Percentiles rank a stretch among this genome's conserved stretches.
Conservation (phyloP, 805 yeast species). For the Saccharomycopsis capsularis region DNA sequence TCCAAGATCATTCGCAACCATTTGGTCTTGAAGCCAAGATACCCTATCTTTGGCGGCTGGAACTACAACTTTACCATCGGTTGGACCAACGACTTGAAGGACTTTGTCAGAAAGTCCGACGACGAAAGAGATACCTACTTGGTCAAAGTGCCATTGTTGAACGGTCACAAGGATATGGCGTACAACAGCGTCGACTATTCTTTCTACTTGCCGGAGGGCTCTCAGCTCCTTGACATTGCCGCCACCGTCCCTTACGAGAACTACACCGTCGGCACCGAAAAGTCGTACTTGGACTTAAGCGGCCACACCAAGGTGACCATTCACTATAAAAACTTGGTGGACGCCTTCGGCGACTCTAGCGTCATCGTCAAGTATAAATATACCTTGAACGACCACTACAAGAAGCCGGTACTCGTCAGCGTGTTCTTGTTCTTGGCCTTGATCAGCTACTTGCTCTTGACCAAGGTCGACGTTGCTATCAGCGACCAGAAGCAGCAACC, state of each 20-base stretch:
- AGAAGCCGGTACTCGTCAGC: conserved; percentile 63
- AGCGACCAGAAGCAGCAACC: no score
- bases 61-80: conserved; percentile 90
- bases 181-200: conserved; percentile 56
- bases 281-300: conserved; percentile 65
- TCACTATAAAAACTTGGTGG: conserved; percentile 54
- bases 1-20: conserved; percentile 36
- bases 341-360: conserved; percentile 52
- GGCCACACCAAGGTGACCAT: conserved; percentile 77
- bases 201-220: conserved; percentile 82
- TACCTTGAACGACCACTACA: conserved; percentile 43
- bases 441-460: conserved; percentile 43
- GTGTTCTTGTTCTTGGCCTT: conserved; percentile 55
- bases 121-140: conserved; percentile 44
- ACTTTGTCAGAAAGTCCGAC: conserved; percentile 40
- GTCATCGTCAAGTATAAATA: conserved; percentile 59
- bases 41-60: conserved; percentile 97
- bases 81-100: conserved; percentile 62
- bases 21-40: conserved; percentile 72
- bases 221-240: conserved; percentile 48
- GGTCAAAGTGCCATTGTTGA: conserved; percentile 62
- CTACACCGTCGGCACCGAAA: conserved; percentile 29
- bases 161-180: conserved; percentile 62
- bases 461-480: conserved; percentile 39
- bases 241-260: conserved; percentile 43